These are phyloP conservation scores for Solanum piurae DNA, from an alignment of 257 asterid genomes.

Conservation along the genomic window DNA sequence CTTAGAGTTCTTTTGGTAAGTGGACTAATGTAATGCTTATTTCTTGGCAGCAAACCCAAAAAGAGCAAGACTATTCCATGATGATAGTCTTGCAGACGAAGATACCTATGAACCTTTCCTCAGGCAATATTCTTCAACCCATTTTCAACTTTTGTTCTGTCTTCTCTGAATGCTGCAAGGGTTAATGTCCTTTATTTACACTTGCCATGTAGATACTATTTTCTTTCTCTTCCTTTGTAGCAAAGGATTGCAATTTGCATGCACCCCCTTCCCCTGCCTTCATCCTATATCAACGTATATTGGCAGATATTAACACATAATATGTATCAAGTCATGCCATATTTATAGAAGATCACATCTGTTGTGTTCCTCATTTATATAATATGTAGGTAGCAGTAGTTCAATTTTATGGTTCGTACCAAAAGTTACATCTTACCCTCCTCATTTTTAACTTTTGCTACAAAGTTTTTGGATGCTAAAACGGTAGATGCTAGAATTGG, in stretches of 20 bases:
- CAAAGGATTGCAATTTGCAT: neutral
- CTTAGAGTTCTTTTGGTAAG: neutral
- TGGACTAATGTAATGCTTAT: neutral
- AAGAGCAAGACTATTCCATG: conserved; percentile 78
- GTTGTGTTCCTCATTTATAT: neutral
- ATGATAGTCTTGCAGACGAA: conserved; percentile 53
- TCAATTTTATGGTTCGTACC: neutral
- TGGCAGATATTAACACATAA: no score
- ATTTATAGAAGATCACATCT: neutral
- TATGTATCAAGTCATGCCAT: neutral
- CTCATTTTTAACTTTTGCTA: neutral
- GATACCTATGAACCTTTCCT: conserved; percentile 84
- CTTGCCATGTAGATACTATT: neutral
- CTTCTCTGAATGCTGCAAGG: neutral
- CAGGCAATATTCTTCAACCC: conserved; percentile 33
- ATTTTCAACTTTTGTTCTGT: neutral
- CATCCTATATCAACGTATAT: neutral
- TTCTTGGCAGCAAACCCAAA: conserved; percentile 65
- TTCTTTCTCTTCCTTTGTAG: neutral
- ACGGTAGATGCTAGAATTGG: neutral
- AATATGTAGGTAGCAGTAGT: neutral
- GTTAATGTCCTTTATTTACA: neutral
- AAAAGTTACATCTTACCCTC: neutral
- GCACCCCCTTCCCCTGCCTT: neutral
- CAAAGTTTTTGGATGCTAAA: neutral